A percentile compares a stretch with the other conserved stretches of the same genome.
These are phyloP conservation scores for Tremella fuciformis DNA, from an alignment of 768 basidiomycete genomes.

Conservation along the genomic window DNA sequence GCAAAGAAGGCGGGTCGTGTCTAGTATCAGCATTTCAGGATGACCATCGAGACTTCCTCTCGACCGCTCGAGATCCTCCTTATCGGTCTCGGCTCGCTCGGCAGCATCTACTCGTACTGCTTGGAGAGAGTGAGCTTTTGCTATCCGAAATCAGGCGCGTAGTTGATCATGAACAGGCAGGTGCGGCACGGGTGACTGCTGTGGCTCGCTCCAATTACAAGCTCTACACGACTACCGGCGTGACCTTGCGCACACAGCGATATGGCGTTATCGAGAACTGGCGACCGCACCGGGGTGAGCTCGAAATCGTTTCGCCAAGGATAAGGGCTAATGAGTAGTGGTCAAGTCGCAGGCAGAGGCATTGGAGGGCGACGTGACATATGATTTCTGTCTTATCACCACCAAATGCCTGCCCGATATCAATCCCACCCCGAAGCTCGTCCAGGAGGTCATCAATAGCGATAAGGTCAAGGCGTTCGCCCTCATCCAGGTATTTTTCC, in stretches of 20 bases:
- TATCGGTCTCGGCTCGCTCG: slow-evolving; percentile 44
- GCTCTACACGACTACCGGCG: slow-evolving; percentile 31
- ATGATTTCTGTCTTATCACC: slow-evolving; percentile 65
- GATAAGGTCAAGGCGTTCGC: slow-evolving; percentile 57
- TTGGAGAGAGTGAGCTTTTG: slow-evolving; percentile 65
- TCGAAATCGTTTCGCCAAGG: slow-evolving; percentile 5
- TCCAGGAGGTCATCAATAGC: slow-evolving; percentile 52
- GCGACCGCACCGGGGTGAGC: slow-evolving; percentile 65
- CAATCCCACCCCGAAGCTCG: slow-evolving; percentile 59
- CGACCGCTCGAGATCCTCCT: slow-evolving; percentile 36
- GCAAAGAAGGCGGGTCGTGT: no score
- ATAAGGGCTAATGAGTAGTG: slow-evolving; percentile 50
- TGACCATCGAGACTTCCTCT: background rate
- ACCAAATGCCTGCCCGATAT: slow-evolving; percentile 73
- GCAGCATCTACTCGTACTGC: slow-evolving; percentile 51
- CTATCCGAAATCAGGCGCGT: background rate
- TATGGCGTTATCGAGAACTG: slow-evolving; percentile 62
- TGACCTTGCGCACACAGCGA: slow-evolving; percentile 58
- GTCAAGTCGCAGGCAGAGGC: slow-evolving; percentile 63
- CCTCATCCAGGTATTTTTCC: slow-evolving; percentile 54
- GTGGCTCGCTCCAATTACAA: slow-evolving; percentile 72
- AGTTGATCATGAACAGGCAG: slow-evolving; percentile 52
- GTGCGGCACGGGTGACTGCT: slow-evolving; percentile 64
- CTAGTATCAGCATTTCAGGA: no score
- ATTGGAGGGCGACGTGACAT: slow-evolving; percentile 57